phyloP scores from a whole-genome alignment of 2,329 filamentous ascomycete species.

The Ramularia endophylla region DNA sequence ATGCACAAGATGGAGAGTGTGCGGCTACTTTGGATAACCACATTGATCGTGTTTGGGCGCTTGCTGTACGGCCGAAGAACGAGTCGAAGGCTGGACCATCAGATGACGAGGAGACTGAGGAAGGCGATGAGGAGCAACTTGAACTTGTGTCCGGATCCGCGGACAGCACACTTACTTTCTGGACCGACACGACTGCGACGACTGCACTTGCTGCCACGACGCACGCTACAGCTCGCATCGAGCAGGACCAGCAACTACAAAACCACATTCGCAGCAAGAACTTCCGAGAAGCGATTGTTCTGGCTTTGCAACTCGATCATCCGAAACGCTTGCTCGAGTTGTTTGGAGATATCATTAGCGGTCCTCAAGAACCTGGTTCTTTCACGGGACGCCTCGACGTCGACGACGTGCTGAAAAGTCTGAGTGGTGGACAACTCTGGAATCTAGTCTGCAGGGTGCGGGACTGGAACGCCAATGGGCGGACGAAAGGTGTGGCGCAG shows the following conservation, averaged over 20 bases:
- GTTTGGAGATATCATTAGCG: slow-evolving; percentile 72
- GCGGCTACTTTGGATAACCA: slow-evolving; percentile 95
- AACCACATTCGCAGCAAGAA: slow-evolving; percentile 86
- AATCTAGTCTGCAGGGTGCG: slow-evolving; percentile 72
- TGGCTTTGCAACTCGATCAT: slow-evolving; percentile 91
- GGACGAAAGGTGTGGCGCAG: slow-evolving; percentile 79
- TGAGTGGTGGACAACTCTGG: slow-evolving; percentile 83
- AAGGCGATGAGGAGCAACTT: slow-evolving; percentile 39
- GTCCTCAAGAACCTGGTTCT: slow-evolving; percentile 57
- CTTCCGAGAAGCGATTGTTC: slow-evolving; percentile 85
- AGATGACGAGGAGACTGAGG: slow-evolving; percentile 23
- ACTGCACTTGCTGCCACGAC: slow-evolving; percentile 70
- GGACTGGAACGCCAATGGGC: slow-evolving; percentile 97
- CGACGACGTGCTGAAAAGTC: slow-evolving; percentile 71
- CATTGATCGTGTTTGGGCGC: slow-evolving; percentile 89
- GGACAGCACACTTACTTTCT: slow-evolving; percentile 91
- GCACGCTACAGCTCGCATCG: slow-evolving; percentile 71
- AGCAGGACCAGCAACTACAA: slow-evolving; percentile 89
- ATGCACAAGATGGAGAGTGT: slow-evolving; percentile 74
- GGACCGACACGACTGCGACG: slow-evolving; percentile 81
- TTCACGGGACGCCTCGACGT: slow-evolving; percentile 61
- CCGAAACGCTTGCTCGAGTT: slow-evolving; percentile 78
- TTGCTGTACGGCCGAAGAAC: slow-evolving; percentile 59
- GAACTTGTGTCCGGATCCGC: slow-evolving; percentile 84
- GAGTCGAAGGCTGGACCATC: slow-evolving; percentile 11